Evolutionary conservation across 2,329 filamentous ascomycete genomes (phyloP).

Genomic region (Zasmidium cellare): DNA sequence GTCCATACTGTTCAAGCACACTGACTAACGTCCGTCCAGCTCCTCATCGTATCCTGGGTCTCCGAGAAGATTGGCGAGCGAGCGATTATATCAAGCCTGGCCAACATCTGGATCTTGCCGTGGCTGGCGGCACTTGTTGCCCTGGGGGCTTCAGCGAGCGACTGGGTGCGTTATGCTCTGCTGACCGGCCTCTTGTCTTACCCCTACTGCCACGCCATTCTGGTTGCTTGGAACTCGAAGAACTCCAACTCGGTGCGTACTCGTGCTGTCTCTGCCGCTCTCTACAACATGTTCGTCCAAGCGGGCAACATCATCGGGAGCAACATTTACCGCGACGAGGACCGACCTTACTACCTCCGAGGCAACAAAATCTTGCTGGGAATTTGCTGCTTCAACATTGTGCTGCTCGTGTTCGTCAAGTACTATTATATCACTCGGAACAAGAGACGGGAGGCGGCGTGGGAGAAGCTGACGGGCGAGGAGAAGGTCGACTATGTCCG

Average conservation of each 20-base stretch:
- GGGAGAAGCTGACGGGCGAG: constrained; percentile 40
- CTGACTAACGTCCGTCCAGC: constrained; percentile 31
- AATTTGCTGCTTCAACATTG: constrained; percentile 33
- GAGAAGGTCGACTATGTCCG: constrained; percentile 37
- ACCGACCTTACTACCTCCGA: constrained; percentile 46
- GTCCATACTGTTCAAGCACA: neutral
- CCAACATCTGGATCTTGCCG: constrained; percentile 58
- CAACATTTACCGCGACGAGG: constrained; percentile 52
- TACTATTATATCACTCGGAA: constrained; percentile 37
- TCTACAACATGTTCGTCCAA: constrained; percentile 46
- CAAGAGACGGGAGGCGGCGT: constrained; percentile 31
- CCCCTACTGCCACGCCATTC: constrained; percentile 46
- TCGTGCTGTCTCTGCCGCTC: constrained; percentile 42
- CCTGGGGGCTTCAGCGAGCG: constrained; percentile 27
- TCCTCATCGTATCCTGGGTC: constrained; percentile 53
- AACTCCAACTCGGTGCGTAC: constrained; percentile 46
- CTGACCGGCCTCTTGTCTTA: constrained; percentile 43
- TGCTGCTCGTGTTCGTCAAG: constrained; percentile 33
- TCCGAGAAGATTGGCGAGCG: constrained; percentile 54
- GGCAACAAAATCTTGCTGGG: constrained; percentile 40
- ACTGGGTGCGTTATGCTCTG: constrained; percentile 41
- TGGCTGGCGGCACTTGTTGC: constrained; percentile 54
- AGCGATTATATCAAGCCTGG: constrained; percentile 47
- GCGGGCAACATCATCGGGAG: constrained; percentile 47
- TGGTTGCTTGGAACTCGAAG: constrained; percentile 44